phyloP scores from a whole-genome alignment of 192 early-diverging fungal genomes.

The Gigaspora rosea region DNA sequence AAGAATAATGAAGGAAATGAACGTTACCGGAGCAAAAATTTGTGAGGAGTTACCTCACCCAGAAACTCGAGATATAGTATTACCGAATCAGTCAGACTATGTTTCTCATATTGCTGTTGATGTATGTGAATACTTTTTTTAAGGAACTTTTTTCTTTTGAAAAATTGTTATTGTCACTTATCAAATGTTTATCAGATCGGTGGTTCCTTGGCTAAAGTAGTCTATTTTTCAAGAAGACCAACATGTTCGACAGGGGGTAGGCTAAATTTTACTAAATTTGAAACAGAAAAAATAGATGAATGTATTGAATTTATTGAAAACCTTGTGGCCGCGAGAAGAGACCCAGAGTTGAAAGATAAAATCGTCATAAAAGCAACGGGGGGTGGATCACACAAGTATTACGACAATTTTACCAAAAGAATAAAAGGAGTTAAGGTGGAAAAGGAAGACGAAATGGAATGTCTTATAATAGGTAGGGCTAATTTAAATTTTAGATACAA shows the following conservation, averaged over 20 bases:
- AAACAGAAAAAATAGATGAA: slow-evolving; percentile 88
- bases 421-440: slow-evolving; percentile 72
- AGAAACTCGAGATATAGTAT: slow-evolving; percentile 76
- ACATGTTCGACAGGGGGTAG: slow-evolving; percentile 70
- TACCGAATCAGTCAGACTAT: slow-evolving; percentile 84
- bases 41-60: slow-evolving; percentile 53
- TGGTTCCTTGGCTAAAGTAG: slow-evolving; percentile 73
- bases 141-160: background rate
- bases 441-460: slow-evolving; percentile 94
- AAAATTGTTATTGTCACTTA: slow-evolving; percentile 19
- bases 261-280: slow-evolving; percentile 91
- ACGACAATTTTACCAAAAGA: slow-evolving; percentile 60
- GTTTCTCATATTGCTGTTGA: slow-evolving; percentile 91
- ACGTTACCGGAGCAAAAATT: slow-evolving; percentile 54
- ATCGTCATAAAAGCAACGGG: slow-evolving; percentile 83
- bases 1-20: slow-evolving; percentile 36
- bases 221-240: slow-evolving; percentile 62
- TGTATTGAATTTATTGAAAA: slow-evolving; percentile 82
- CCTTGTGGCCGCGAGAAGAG: slow-evolving; percentile 50
- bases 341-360: slow-evolving; percentile 29
- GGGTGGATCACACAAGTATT: slow-evolving; percentile 83
- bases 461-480: slow-evolving; percentile 64
- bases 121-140: slow-evolving; percentile 48
- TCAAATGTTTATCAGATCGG: slow-evolving; percentile 54
- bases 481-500: background rate